Evolutionary conservation across 768 basidiomycete genomes (phyloP).

Genomic region (Naganishia kalamii): DNA sequence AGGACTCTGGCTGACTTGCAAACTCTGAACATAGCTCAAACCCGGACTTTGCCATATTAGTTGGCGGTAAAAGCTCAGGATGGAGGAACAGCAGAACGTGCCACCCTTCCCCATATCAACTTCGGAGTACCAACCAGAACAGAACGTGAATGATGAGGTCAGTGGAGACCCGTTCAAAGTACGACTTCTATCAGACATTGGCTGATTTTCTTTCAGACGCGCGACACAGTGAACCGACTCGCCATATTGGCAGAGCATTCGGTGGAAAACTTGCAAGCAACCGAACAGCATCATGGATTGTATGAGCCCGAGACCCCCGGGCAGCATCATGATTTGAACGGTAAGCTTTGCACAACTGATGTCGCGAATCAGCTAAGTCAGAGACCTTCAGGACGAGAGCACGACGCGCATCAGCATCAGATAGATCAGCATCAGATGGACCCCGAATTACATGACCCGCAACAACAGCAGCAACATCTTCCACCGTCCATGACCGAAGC

Average conservation of each 20-base stretch:
- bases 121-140: conserved; percentile 5
- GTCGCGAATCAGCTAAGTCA: neutral
- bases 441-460: conserved; percentile 1
- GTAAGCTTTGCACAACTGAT: neutral
- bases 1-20: neutral
- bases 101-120: neutral
- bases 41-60: neutral
- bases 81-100: conserved; percentile 7
- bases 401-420: neutral
- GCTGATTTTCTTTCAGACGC: neutral
- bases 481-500: conserved; percentile 22
- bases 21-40: neutral
- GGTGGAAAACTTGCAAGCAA: conserved; percentile 7
- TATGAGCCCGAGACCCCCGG: conserved; percentile 13
- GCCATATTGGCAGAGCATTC: conserved; percentile 21
- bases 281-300: neutral
- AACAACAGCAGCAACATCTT: conserved; percentile 5
- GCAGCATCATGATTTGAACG: conserved; percentile 16
- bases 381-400: neutral
- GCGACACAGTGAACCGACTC: conserved; percentile 13
- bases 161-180: neutral
- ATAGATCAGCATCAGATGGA: conserved; percentile 19
- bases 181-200: neutral
- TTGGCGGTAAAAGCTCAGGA: neutral
- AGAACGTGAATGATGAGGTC: neutral